phyloP scores from a whole-genome alignment of 805 yeast species.

The Kockiozyma suomiensis region DNA sequence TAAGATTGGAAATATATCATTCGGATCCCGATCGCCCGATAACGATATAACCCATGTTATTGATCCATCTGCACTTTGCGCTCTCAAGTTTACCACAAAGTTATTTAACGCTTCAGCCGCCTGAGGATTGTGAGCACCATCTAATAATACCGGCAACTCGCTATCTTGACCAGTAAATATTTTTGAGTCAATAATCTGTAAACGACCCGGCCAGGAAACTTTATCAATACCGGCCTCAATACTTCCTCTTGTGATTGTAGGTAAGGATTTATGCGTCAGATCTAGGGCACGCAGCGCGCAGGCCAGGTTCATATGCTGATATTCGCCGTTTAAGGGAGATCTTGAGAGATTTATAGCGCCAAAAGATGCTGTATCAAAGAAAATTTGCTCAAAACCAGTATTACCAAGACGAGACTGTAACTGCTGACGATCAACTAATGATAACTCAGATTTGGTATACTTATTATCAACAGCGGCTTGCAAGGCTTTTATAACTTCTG shows the following conservation, averaged over 20 bases:
- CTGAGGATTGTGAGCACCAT: constrained; percentile 90
- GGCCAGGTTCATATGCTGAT: constrained; percentile 70
- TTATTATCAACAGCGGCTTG: constrained; percentile 42
- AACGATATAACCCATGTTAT: constrained; percentile 70
- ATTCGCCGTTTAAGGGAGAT: constrained; percentile 69
- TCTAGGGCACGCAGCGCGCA: constrained; percentile 63
- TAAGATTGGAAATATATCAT: constrained; percentile 54
- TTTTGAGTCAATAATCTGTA: constrained; percentile 53
- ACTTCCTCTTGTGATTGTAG: constrained; percentile 41
- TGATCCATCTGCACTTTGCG: constrained; percentile 38
- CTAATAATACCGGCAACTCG: constrained; percentile 55
- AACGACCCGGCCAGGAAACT: constrained; percentile 85
- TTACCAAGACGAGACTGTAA: not conserved
- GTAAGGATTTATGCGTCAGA: constrained; percentile 34
- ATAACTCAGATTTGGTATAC: not conserved
- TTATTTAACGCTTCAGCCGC: constrained; percentile 75
- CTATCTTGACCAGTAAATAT: not conserved
- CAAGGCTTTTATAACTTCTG: constrained; percentile 54
- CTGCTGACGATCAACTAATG: not conserved
- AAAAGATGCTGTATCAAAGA: constrained; percentile 34
- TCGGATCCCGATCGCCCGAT: constrained; percentile 69
- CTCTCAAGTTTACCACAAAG: constrained; percentile 48
- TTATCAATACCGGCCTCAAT: constrained; percentile 55
- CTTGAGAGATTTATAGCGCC: constrained; percentile 40
- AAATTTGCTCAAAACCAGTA: not conserved